phyloP scores from a whole-genome alignment of 192 early-diverging fungal species.

The Coemansia sp. region DNA sequence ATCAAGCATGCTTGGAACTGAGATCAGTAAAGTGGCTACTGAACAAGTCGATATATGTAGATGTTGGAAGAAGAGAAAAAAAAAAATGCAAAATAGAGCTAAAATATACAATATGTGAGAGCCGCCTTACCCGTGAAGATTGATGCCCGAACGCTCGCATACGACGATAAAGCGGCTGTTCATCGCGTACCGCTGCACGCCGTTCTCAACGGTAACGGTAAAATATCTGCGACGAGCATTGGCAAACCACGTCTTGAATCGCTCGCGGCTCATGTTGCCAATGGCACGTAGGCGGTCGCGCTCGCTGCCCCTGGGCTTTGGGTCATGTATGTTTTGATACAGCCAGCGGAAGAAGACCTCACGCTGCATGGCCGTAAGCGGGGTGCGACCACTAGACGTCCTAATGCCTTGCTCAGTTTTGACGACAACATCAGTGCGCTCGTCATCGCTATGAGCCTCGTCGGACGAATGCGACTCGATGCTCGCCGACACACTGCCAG shows the following conservation, averaged over 20 bases:
- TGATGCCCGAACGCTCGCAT: conserved; percentile 44
- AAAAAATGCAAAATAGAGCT: neutral
- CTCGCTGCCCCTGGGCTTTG: conserved; percentile 54
- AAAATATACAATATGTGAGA: conserved; percentile 11
- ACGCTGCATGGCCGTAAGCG: conserved; percentile 40
- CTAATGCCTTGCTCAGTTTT: conserved; percentile 9
- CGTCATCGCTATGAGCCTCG: conserved; percentile 23
- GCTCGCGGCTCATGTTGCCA: conserved; percentile 47
- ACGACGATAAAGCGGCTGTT: conserved; percentile 42
- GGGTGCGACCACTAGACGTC: conserved; percentile 21
- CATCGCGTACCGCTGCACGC: conserved; percentile 37
- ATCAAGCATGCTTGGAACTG: neutral
- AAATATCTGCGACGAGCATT: conserved; percentile 57
- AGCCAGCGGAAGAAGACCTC: conserved; percentile 47
- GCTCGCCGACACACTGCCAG: neutral
- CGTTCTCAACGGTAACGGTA: conserved; percentile 19
- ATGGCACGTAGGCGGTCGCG: conserved; percentile 44
- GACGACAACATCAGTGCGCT: neutral
- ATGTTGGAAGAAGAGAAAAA: neutral
- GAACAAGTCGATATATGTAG: neutral
- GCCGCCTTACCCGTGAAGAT: conserved; percentile 25
- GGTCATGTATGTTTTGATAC: conserved; percentile 41
- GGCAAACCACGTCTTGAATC: conserved; percentile 58
- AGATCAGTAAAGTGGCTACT: neutral
- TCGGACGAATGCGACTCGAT: conserved; percentile 18